These are phyloP conservation scores for Creolimax fragrantissima DNA, from an alignment of 78 protist genomes.

Conservation along the genomic window DNA sequence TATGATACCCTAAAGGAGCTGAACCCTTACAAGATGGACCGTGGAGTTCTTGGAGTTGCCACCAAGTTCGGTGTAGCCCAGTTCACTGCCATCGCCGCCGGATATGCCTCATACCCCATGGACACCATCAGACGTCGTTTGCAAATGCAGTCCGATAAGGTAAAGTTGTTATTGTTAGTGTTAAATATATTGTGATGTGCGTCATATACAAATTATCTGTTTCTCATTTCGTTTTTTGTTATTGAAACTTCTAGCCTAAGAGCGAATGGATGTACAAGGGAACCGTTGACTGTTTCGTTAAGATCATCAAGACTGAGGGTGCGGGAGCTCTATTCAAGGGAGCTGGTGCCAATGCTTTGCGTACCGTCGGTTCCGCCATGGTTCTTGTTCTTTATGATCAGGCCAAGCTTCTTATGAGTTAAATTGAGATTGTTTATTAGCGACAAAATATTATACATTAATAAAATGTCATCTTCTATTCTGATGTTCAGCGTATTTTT, in stretches of 20 bases:
- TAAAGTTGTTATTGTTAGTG: conserved; percentile 50
- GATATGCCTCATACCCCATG: conserved; percentile 84
- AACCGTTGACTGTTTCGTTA: conserved; percentile 66
- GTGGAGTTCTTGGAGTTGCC: not conserved
- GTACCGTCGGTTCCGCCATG: conserved; percentile 83
- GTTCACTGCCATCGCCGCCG: not conserved
- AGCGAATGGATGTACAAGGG: conserved; percentile 50
- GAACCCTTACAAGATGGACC: not conserved
- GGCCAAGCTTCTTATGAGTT: conserved; percentile 46
- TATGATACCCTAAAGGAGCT: conserved; percentile 68
- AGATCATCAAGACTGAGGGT: conserved; percentile 77
- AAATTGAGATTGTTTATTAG: too few species aligned
- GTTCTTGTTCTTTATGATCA: conserved; percentile 86
- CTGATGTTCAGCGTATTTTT: too few species aligned
- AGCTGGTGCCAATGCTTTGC: conserved; percentile 85
- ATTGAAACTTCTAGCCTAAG: too few species aligned
- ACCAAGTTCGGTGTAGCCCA: not conserved
- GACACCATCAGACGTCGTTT: conserved; percentile 94
- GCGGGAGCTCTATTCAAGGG: conserved; percentile 91
- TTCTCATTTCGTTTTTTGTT: too few species aligned
- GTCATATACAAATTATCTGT: too few species aligned
- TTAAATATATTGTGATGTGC: too few species aligned
- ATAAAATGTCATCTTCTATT: too few species aligned
- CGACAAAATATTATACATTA: too few species aligned
- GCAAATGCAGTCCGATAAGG: conserved; percentile 75